Conservation (phyloP, 2,329 filamentous ascomycete genomes). For the Onygenales sp. region DNA sequence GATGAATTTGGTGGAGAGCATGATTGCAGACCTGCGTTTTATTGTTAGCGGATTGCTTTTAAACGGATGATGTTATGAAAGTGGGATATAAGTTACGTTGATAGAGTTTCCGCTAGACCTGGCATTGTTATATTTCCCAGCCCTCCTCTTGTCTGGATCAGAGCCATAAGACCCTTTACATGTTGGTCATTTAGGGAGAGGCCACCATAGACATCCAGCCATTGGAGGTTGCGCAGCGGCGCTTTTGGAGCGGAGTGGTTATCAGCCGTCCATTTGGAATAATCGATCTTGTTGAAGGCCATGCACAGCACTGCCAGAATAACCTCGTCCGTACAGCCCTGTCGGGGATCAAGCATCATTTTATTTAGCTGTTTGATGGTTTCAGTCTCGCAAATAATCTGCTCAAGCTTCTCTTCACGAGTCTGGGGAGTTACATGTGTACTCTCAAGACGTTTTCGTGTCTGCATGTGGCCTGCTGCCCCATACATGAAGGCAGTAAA, state of each 20-base stretch:
- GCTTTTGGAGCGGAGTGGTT: constrained; percentile 15
- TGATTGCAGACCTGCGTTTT: constrained; percentile 13
- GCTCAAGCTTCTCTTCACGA: constrained; percentile 12
- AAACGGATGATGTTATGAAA: not conserved
- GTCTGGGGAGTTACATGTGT: constrained; percentile 9
- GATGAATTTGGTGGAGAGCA: constrained; percentile 17
- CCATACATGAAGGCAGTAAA: constrained; percentile 14
- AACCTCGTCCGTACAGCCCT: constrained; percentile 17
- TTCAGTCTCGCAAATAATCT: constrained; percentile 14
- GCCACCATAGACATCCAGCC: constrained; percentile 18
- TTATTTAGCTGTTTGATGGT: constrained; percentile 19
- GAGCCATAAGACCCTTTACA: constrained; percentile 17
- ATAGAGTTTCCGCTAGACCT: constrained; percentile 27
- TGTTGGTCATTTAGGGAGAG: constrained; percentile 17
- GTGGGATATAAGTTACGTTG: constrained; percentile 22
- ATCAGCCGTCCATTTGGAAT: constrained; percentile 9
- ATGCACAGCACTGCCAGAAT: constrained; percentile 19
- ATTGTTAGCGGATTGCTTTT: not conserved
- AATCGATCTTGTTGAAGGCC: constrained; percentile 18
- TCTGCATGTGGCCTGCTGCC: constrained; percentile 13
- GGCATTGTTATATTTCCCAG: constrained; percentile 25
- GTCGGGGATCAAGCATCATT: constrained; percentile 14
- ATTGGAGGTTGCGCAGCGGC: constrained; percentile 17
- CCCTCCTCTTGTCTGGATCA: constrained; percentile 27
- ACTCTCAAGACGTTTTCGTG: constrained; percentile 10